Conservation (phyloP, 2,329 filamentous ascomycete genomes). For the Coniochaeta sp. region DNA sequence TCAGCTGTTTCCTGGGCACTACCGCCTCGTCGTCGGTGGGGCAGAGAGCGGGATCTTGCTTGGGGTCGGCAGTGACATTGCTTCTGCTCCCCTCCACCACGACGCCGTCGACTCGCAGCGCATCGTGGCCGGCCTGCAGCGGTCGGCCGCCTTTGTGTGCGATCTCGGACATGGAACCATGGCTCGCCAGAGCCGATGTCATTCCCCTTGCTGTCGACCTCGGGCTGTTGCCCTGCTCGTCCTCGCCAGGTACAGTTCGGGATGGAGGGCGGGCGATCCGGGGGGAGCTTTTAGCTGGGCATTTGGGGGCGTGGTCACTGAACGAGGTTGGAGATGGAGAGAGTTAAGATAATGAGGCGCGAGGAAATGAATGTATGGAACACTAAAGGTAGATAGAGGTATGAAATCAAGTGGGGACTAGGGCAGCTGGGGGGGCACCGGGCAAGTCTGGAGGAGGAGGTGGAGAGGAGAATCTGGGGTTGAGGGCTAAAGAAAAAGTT, state of each 20-base stretch:
- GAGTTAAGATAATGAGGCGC: neutral
- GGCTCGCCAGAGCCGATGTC: constrained; percentile 46
- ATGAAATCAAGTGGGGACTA: too few species aligned
- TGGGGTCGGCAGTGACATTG: too few species aligned
- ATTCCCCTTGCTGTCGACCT: constrained; percentile 31
- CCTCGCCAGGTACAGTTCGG: neutral
- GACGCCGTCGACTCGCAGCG: constrained; percentile 14
- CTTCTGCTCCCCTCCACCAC: constrained; percentile 3
- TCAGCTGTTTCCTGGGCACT: constrained; percentile 39
- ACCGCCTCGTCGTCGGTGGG: constrained; percentile 45
- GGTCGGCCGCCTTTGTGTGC: constrained; percentile 24
- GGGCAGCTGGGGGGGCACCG: too few species aligned
- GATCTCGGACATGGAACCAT: constrained; percentile 52
- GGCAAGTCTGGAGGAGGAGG: too few species aligned
- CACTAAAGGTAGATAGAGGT: neutral
- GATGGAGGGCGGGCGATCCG: neutral
- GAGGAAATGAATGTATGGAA: neutral
- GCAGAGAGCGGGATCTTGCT: constrained; percentile 32
- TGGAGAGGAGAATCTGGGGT: neutral
- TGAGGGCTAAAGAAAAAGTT: neutral
- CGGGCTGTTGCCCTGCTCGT: constrained; percentile 7
- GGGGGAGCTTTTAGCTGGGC: neutral
- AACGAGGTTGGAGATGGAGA: neutral
- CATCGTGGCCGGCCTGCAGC: constrained; percentile 28
- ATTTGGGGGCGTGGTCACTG: neutral